Conservation (phyloP, 164 flowering plant genomes). For the Magnolia officinalis region DNA sequence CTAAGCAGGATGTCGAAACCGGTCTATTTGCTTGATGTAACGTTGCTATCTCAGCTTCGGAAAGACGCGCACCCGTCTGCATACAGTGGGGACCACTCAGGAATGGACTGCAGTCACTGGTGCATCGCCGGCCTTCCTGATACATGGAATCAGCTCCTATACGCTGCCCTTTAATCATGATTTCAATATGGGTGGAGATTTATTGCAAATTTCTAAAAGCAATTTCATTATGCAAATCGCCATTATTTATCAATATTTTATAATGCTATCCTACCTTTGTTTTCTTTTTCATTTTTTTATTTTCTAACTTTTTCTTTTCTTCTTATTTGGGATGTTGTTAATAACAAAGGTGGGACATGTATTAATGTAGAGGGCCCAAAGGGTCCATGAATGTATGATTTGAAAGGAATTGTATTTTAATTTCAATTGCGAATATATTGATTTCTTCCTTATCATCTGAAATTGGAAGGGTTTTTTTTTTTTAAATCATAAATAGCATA, state of each 20-base stretch:
- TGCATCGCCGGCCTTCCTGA: slow-evolving; percentile 61
- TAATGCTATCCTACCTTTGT: background rate
- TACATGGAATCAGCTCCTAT: slow-evolving; percentile 52
- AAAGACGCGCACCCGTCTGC: slow-evolving; percentile 40
- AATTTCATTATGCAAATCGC: background rate
- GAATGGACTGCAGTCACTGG: slow-evolving; percentile 66
- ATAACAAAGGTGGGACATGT: background rate
- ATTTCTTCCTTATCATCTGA: background rate
- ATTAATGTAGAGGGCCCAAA: background rate
- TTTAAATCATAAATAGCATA: no score
- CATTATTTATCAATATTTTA: background rate
- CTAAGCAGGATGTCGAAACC: slow-evolving; percentile 28
- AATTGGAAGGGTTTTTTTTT: no score
- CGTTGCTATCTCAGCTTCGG: slow-evolving; percentile 36
- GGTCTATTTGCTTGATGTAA: slow-evolving; percentile 35
- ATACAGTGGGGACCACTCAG: slow-evolving; percentile 28
- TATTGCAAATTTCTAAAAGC: no score
- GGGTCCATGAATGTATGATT: background rate
- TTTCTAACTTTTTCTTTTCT: background rate
- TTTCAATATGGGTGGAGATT: background rate
- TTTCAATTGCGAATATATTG: background rate
- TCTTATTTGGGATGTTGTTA: background rate
- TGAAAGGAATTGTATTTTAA: background rate
- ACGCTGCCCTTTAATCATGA: slow-evolving; percentile 24
- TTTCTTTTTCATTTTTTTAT: no score